Percentiles rank a stretch among this genome's conserved stretches.
Conservation (phyloP, 2,329 filamentous ascomycete species). For the Lomentospora prolificans region DNA sequence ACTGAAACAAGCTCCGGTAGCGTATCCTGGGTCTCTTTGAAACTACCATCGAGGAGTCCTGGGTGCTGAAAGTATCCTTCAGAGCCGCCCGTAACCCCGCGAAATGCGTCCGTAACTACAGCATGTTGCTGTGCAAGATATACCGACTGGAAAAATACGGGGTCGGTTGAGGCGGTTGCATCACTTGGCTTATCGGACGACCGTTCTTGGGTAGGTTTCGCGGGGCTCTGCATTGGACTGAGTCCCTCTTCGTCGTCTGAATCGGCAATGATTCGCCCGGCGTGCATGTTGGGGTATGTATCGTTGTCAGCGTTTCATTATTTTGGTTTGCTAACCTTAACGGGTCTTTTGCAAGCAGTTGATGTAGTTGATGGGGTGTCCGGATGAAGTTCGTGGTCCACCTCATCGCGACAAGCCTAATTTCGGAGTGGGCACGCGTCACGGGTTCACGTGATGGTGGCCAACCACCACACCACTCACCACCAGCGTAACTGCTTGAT, state of each 20-base stretch:
- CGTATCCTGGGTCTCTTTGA: constrained; percentile 22
- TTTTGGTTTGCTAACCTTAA: background rate
- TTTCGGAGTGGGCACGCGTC: background rate
- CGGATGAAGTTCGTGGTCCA: background rate
- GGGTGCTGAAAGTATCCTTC: constrained; percentile 9
- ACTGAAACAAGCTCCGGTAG: constrained; percentile 10
- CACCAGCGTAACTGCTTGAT: background rate
- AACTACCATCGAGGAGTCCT: constrained; percentile 13
- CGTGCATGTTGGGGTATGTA: background rate
- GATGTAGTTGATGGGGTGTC: background rate
- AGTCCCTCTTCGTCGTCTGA: constrained; percentile 27
- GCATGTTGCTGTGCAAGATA: constrained; percentile 35
- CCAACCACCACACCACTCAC: background rate
- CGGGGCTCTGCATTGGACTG: constrained; percentile 14
- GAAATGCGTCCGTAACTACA: constrained; percentile 4
- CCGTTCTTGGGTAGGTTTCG: constrained; percentile 7
- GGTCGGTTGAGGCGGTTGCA: constrained; percentile 34
- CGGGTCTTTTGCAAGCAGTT: background rate
- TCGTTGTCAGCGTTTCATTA: background rate
- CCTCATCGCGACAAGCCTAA: background rate
- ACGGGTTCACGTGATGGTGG: background rate
- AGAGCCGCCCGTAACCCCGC: background rate
- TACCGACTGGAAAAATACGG: constrained; percentile 35
- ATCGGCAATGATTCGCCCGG: constrained; percentile 23
- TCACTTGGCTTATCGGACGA: constrained; percentile 18